Conservation (phyloP, 2,329 filamentous ascomycete genomes). For the Paecilomyces niveus region DNA sequence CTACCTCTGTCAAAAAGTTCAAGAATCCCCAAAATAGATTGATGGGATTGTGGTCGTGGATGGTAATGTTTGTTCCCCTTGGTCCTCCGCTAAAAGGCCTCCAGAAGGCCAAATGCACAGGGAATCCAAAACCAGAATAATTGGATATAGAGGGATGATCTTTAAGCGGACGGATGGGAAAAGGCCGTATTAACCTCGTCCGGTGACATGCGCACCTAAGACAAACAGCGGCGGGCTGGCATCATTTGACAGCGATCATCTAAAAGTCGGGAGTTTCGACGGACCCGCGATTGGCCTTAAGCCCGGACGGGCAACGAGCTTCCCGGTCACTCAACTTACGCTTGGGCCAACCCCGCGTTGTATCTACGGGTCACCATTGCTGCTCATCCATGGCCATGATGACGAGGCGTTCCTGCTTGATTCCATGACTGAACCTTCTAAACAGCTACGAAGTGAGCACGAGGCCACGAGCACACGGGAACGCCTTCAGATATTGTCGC, state of each 20-base stretch:
- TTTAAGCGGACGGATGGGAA: background rate
- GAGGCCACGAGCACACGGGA: no score
- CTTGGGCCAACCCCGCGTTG: background rate
- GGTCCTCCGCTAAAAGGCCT: background rate
- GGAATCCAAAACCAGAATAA: background rate
- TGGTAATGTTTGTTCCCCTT: no score
- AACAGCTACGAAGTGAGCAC: no score
- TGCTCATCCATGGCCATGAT: background rate
- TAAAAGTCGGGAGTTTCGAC: background rate
- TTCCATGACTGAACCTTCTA: background rate
- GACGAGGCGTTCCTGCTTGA: background rate
- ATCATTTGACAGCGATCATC: background rate
- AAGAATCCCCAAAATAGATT: background rate
- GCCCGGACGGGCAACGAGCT: background rate
- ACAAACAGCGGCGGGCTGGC: background rate
- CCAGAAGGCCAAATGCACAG: background rate
- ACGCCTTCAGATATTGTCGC: background rate
- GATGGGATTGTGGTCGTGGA: background rate
- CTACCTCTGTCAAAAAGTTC: background rate
- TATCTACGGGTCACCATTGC: background rate
- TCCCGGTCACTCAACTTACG: background rate
- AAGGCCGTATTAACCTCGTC: background rate
- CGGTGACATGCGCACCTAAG: background rate
- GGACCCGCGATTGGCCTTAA: background rate
- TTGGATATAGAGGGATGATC: background rate